Evolutionary conservation across 148 eudicot species (phyloP), one percentile per base, ranked within the genome.

Genomic region (Fagopyrum tataricum): DNA sequence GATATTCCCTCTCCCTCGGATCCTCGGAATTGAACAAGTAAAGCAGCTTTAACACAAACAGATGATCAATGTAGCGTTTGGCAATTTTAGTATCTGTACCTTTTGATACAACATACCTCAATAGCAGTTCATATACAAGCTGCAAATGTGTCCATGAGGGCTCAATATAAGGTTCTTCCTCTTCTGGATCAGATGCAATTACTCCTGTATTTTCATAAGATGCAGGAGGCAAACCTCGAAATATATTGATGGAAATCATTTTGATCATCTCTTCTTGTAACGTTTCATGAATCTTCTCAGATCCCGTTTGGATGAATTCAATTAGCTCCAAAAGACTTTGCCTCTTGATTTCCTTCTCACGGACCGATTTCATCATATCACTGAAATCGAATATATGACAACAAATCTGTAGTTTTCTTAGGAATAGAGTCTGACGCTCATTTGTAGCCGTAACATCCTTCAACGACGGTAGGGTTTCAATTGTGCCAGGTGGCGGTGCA

Each of bases 81-180:
- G 94, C 94, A 71, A 82, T 24, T 78, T 85, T 87, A 4, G 94
- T 84, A 73, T 89, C 94, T 0, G 88, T 90, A 80, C 87, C 95
- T 6, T 88, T 82, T 3, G 91, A 90, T 11, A 87, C 88, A 7
- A 87, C 84, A 64, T 90, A 90, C 59, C 90, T 80, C 84, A 90
- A 75, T 7, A 90, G 81, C 72, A 31, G 37, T 3, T 31, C 37
- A 31, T 31, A 31, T 3, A 31, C 37, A 31, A 31, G 37, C 37
- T 31, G 90, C 70, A 90, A 84, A 83, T 90, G 96, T 0, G 87
- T 86, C 96, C 96, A 90, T 0, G 89, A 82, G 0, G 96, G 91
- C 47, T 89, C 94, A 7, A 84, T 81, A 74, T 83, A 89, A 0
- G 86, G 86, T 58, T 89, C 89, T 40, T 89, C 94, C 80, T 89